A percentile compares a stretch with the other conserved stretches of the same genome.
phyloP scores from a whole-genome alignment of 139 green algal genomes.

The Picochlorum sp. region DNA sequence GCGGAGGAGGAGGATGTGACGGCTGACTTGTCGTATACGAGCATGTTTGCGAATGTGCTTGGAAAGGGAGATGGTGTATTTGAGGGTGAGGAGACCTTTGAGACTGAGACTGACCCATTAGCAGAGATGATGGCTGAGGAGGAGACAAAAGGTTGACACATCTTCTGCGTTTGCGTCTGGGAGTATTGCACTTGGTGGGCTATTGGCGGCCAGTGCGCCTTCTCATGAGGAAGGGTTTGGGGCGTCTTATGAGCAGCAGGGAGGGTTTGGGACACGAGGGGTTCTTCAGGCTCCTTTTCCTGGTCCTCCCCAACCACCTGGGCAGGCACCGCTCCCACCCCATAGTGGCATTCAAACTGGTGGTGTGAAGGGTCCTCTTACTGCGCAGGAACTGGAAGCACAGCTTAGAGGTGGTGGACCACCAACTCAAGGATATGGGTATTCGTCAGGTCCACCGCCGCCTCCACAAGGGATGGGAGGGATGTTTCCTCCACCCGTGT shows the following conservation, averaged over 20 bases:
- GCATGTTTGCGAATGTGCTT: constrained; percentile 42
- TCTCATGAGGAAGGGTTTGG: constrained; percentile 1
- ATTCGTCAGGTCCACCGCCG: not conserved
- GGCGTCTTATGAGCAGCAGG: not conserved
- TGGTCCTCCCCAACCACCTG: not conserved
- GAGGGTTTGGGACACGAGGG: not conserved
- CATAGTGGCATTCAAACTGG: not conserved
- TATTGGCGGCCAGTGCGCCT: constrained; percentile 14
- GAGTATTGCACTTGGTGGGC: constrained; percentile 32
- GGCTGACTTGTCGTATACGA: constrained; percentile 37
- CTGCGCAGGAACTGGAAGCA: constrained; percentile 36
- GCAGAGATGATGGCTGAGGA: not conserved
- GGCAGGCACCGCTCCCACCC: no score
- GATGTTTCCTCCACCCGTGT: not conserved
- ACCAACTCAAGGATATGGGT: not conserved
- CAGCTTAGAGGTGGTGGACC: constrained; percentile 26
- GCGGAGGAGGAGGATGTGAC: not conserved
- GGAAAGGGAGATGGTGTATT: not conserved
- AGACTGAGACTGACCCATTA: not conserved
- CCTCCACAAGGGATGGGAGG: not conserved
- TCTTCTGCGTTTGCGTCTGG: not conserved
- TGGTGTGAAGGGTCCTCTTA: constrained; percentile 12
- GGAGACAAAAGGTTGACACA: not conserved
- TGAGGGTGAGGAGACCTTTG: not conserved
- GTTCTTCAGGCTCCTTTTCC: not conserved